Base-by-base conservation (phyloP, 371 early-diverging fungal genomes). In the Fennellomyces sp. region DNA sequence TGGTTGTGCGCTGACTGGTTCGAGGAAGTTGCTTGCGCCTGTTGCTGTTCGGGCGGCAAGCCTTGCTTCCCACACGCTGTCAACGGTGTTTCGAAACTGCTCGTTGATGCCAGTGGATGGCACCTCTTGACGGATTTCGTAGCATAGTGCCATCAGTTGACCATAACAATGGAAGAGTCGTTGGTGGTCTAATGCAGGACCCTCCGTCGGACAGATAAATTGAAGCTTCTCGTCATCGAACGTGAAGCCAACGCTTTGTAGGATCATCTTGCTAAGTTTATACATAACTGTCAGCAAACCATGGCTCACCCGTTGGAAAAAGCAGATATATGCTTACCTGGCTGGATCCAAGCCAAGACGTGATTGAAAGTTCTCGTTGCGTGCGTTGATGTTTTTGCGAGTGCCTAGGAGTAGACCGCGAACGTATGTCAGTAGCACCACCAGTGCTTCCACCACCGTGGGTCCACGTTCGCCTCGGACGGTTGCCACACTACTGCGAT, bases 181-280 rank as follows among this genome's bases (percentile, higher is more conserved):
- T 2, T 55, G 25, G 8, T 47, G 30, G 6, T 60, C 29, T 7
- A 31, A 25, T 31, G 52, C n/a, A 2, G 53, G 58, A 27, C 42
- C 41, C 7, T 70, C 71, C 13, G 81, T 81, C 12, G 81, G 56
- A 19, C 69, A 52, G 17, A 78, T 73, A n/a, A 55, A 66, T 26
- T 45, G 28, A 33, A 21, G 5, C n/a, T 42, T 31, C 8, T 59
- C 56, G 1, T 76, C 70, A 8, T 66, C 41, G 3, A 78, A 30
- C 2, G 56, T 61, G 55, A 76, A 84, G 26, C 77, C 70, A 30
- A 75, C 54, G 2, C 36, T 42, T 26, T 60, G 61, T 35, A 84
- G 65, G 5, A 82, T 51, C 21, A 63, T 63, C 29, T 68, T 68
- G 55, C 82, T 82, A 51, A 47, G 23, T n/a, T 26, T 48, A 5